Evolutionary conservation across 345 rosid species (phyloP).

Genomic region (Clausena lansium): DNA sequence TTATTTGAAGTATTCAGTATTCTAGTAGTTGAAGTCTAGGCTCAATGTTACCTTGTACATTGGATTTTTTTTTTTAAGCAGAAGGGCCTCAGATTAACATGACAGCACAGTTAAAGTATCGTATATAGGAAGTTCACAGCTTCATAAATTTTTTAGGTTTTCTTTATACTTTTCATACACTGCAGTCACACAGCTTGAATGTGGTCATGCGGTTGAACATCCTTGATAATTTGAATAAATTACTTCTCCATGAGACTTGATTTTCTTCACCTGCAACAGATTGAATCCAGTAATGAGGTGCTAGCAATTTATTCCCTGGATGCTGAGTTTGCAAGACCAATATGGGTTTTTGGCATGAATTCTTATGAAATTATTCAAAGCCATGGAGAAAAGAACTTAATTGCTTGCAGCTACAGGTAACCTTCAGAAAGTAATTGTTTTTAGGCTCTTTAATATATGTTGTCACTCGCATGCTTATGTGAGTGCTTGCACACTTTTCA

Average conservation of each 20-base stretch:
- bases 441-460: conserved; percentile 5
- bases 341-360: conserved; percentile 79
- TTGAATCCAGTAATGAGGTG: conserved; percentile 63
- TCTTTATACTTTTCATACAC: not conserved
- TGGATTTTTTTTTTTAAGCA: not conserved
- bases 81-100: not conserved
- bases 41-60: not conserved
- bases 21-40: not conserved
- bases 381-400: conserved; percentile 51
- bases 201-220: not conserved
- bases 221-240: not conserved
- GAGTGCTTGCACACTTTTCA: not conserved
- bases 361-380: conserved; percentile 72
- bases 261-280: conserved; percentile 37
- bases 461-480: not conserved
- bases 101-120: not conserved
- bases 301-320: conserved; percentile 51
- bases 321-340: conserved; percentile 88
- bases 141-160: not conserved
- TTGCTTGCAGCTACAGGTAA: conserved; percentile 90
- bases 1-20: not conserved
- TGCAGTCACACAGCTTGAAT: not conserved
- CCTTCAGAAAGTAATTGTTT: conserved; percentile 10
- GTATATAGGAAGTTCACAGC: not conserved
- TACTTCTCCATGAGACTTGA: not conserved